Base-by-base conservation (phyloP, 2,329 filamentous ascomycete species). In the Pyrenophora teres region DNA sequence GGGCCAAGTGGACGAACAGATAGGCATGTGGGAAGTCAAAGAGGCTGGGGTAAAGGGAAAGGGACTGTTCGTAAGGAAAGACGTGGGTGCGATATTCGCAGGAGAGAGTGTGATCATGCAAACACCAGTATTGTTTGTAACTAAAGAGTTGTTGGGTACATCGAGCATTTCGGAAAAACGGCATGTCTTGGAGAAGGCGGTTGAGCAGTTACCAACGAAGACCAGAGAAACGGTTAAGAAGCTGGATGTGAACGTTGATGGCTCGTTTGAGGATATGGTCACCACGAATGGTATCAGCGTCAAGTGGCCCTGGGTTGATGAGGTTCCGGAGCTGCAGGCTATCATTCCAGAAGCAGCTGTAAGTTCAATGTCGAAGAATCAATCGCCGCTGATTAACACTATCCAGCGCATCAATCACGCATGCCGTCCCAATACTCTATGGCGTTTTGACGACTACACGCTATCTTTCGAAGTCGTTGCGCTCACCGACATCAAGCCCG, bases 321-420 rank as follows among this genome's bases (percentile, higher is more conserved):
- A 59, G 7, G 43, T 56, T 10, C 57, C 59, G 2, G 33, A 55
- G 16, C 50, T 69, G 40, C 46, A 69, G 13, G 52, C 60, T 8
- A 48, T 71, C 25, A 54, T 65, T 4, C 69, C 67, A 3, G 69
- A 70, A 40, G 60, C 60, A 25, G 67, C 69, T 25, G 67, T 70
- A 59, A 59, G 68, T 59, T n/a, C 10, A 36, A 4, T n/a, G 31
- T 21, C 10, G 7, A 12, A 1, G 10, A 19, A 23, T 7, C 3
- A 21, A n/a, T 0, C 12, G 9, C 0, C 16, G n/a, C 4, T 10
- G 5, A 15, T 18, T 65, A 33, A 63, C 30, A 18, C 18, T 18
- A 16, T 12, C 4, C 25, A 71, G 69, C 61, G 69, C 12, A 68
- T 72, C 50, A 73, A 73, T 41, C 70, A 72, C 39, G 69, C 66